Percentiles rank a stretch among this genome's conserved stretches.
phyloP scores from a whole-genome alignment of 371 early-diverging fungal species.

The Mortierella sp. region DNA sequence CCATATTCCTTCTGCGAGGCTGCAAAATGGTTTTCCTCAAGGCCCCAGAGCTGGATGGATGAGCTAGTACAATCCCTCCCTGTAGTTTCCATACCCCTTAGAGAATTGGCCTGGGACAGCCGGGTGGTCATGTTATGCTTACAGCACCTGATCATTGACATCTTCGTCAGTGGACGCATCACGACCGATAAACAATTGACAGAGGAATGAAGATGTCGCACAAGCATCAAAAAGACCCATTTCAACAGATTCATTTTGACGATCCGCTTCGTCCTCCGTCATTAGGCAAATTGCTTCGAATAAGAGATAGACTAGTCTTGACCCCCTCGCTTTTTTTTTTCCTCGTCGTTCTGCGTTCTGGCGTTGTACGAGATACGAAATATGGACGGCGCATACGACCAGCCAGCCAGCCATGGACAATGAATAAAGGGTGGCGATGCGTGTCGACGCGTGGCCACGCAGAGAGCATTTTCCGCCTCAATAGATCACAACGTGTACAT shows the following conservation, averaged over 20 bases:
- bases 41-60: no score
- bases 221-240: not conserved
- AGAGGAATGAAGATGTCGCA: constrained; percentile 1
- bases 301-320: not conserved
- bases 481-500: no score
- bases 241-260: not conserved
- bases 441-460: no score
- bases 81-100: no score
- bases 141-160: not conserved
- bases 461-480: no score
- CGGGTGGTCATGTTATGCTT: not conserved
- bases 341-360: not conserved
- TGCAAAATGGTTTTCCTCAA: no score
- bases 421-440: no score
- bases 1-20: no score
- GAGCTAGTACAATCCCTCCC: not conserved
- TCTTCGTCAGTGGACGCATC: no score
- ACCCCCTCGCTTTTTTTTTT: not conserved
- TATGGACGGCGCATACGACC: not conserved
- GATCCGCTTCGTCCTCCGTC: not conserved
- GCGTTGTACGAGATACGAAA: not conserved
- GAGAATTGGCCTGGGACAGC: no score
- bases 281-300: not conserved
- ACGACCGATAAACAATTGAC: no score
- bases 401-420: not conserved